Evolutionary conservation across 495 filamentous ascomycete genomes (phyloP), one percentile per base, ranked within the genome.

Genomic region (Xylaria telfairii): DNA sequence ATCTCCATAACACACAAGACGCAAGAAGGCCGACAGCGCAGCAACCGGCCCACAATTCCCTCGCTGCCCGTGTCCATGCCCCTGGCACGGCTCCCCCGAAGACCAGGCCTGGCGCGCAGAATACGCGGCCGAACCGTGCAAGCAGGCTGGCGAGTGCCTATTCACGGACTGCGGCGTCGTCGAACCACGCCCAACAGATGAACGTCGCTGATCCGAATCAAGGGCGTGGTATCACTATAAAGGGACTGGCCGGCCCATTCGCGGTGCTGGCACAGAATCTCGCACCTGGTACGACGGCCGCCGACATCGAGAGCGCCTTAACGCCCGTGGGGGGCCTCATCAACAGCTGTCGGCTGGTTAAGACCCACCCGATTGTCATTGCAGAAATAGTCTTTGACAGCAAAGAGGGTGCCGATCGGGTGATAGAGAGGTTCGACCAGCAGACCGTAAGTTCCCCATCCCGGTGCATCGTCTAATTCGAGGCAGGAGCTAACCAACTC

Each of bases 271-370:
- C 91, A 1, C 89, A 90, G 78, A 98, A 98, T 81, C 95, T 99
- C 73, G 94, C 94, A 4, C 90, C 90, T 4, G 96, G 96, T 46
- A 99, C 96, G 4, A 97, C 96, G 4, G 93, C 93, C 2, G 95
- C 93, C 46, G 96, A 99, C 78, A 97, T 98, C 60, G 93, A 97
- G 81, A 90, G 91, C 68, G 94, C 93, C 53, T 87, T 98, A 83
- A 87, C 88, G 49, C 90, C 91, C 2, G 80, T 92, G 3, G 90
- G 90, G 1, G 92, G 93, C 39, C 82, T 90, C 65, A 88, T 96
- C 68, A 76, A 87, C 39, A 89, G 87, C 71, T 97, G 95, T 79
- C 87, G 86, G 47, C 82, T 99, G 21, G 83, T 92, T 19, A 89
- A 89, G 57, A 84, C 89, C 9, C 79, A 83, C 19, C 95, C 96